These are phyloP conservation scores for Fraxinus albicans DNA, from an alignment of 305 asterid species.

Conservation along the genomic window DNA sequence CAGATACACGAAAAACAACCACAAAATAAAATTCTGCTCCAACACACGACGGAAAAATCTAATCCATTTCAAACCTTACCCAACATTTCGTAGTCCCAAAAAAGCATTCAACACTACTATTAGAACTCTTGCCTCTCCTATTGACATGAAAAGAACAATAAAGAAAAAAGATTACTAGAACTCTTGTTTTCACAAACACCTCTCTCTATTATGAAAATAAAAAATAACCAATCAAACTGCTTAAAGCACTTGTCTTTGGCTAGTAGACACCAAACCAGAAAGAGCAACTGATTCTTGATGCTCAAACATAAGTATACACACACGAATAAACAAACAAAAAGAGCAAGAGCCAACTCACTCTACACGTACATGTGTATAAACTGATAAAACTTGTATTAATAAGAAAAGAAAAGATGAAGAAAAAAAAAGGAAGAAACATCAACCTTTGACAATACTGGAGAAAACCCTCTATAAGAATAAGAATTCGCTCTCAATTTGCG, in stretches of 20 bases:
- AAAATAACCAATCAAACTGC: not conserved
- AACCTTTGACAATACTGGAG: constrained; percentile 29
- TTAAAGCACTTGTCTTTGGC: not conserved
- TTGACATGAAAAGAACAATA: not conserved
- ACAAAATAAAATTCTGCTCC: not conserved
- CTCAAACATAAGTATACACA: constrained; percentile 14
- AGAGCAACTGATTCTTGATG: constrained; percentile 16
- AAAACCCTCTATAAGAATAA: constrained; percentile 18
- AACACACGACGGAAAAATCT: constrained; percentile 18
- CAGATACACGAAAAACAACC: not conserved
- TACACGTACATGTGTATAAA: not conserved
- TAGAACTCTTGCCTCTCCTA: not conserved
- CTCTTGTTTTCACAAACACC: not conserved
- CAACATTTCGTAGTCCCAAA: not conserved
- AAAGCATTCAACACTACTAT: not conserved
- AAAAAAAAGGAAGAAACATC: constrained; percentile 16
- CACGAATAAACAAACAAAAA: constrained; percentile 19
- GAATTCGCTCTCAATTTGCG: constrained; percentile 18
- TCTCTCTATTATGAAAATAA: not conserved
- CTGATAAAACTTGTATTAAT: not conserved
- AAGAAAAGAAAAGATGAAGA: not conserved
- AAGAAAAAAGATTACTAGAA: not conserved
- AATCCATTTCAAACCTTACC: constrained; percentile 9
- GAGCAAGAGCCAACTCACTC: not conserved
- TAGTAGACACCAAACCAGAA: constrained; percentile 3